These are phyloP conservation scores for Trichocladium antarcticum DNA, from an alignment of 495 filamentous ascomycete genomes.

Conservation along the genomic window DNA sequence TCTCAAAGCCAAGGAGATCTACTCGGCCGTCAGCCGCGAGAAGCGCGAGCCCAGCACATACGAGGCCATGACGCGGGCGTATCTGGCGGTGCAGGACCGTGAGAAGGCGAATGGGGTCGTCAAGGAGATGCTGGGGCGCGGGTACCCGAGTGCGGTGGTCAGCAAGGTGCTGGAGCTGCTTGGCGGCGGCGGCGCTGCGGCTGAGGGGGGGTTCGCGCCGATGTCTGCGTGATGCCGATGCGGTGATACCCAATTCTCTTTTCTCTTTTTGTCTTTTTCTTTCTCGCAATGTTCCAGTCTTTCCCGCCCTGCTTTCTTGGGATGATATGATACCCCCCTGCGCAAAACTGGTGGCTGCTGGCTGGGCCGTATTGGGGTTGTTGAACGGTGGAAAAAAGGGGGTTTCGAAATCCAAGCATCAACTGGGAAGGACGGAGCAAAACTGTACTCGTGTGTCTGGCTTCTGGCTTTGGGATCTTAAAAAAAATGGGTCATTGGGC, in stretches of 20 bases:
- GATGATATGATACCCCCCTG: too few relatives aligned
- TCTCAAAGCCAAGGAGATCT: conserved; percentile 63
- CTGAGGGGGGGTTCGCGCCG: conserved; percentile 6
- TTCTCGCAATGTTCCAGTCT: not conserved
- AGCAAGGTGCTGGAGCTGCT: conserved; percentile 87
- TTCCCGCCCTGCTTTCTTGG: too few relatives aligned
- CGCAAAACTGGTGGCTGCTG: too few relatives aligned
- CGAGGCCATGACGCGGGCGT: conserved; percentile 95
- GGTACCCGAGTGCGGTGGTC: conserved; percentile 84
- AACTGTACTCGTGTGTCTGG: not conserved
- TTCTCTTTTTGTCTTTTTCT: not conserved
- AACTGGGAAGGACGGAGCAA: not conserved
- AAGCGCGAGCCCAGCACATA: conserved; percentile 97
- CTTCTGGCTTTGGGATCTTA: not conserved
- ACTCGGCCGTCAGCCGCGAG: conserved; percentile 56
- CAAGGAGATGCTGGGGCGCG: conserved; percentile 78
- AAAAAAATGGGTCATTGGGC: not conserved
- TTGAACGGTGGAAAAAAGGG: too few relatives aligned
- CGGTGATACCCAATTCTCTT: not conserved
- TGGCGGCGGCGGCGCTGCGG: conserved; percentile 42
- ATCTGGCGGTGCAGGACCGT: conserved; percentile 69
- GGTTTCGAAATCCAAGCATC: too few relatives aligned
- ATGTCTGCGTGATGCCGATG: not conserved
- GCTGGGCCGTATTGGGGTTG: too few relatives aligned
- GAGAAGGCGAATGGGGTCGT: conserved; percentile 64